These are phyloP conservation scores for Lactifluus rugatus DNA, from an alignment of 768 basidiomycete genomes.

Conservation along the genomic window DNA sequence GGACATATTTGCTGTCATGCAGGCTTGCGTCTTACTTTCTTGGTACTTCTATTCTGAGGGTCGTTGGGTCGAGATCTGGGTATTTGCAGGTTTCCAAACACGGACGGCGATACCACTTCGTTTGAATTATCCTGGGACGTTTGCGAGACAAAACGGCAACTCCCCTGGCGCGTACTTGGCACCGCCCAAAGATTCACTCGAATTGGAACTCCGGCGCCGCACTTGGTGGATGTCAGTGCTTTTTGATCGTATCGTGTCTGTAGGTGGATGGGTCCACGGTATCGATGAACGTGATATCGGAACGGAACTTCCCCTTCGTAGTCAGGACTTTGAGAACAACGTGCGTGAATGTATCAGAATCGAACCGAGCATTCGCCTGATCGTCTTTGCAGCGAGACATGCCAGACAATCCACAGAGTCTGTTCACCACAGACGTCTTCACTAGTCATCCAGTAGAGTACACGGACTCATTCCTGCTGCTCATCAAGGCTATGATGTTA, in stretches of 20 bases:
- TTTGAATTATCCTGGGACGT: constrained; percentile 80
- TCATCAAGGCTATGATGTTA: constrained; percentile 76
- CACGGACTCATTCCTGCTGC: constrained; percentile 72
- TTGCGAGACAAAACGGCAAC: constrained; percentile 52
- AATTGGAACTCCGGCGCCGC: constrained; percentile 67
- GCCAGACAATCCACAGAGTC: constrained; percentile 67
- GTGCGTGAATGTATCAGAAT: constrained; percentile 31
- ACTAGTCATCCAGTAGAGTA: constrained; percentile 63
- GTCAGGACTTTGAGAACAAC: constrained; percentile 66
- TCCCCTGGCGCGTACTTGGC: constrained; percentile 74
- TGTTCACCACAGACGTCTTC: constrained; percentile 55
- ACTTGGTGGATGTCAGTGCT: constrained; percentile 91
- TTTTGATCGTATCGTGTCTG: constrained; percentile 65
- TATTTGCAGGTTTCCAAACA: constrained; percentile 79
- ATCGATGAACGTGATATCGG: constrained; percentile 79
- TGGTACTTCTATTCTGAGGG: constrained; percentile 93
- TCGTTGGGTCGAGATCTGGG: constrained; percentile 86
- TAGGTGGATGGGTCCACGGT: constrained; percentile 77
- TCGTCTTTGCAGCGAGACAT: constrained; percentile 38
- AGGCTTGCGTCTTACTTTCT: constrained; percentile 75
- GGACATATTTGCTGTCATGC: constrained; percentile 80
- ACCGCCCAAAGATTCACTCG: constrained; percentile 65
- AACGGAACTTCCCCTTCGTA: constrained; percentile 70
- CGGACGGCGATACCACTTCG: constrained; percentile 74
- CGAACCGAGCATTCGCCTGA: constrained; percentile 14